Base-by-base conservation (phyloP, 768 basidiomycete genomes). In the Collybia mongolica region DNA sequence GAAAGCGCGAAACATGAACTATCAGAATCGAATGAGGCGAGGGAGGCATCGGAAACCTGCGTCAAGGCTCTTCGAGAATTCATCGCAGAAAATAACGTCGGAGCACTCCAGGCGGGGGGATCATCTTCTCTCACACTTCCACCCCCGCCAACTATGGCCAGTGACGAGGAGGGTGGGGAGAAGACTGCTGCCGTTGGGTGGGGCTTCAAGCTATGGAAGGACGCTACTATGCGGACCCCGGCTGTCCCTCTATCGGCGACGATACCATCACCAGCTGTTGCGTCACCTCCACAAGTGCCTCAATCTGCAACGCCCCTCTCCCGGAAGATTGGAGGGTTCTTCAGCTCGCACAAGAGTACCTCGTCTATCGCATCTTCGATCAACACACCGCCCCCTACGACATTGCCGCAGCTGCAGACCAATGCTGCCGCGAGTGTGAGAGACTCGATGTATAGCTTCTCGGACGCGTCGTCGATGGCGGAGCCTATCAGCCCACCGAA, bases 41-140 rank as follows among this genome's bases (percentile, higher is more conserved):
- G 84, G 42, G 85, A 92, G 61, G 95, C 95, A 3, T 90, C 88
- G 29, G 93, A 98, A 56, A 80, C 80, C 0, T 94, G 92, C 63
- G 83, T 90, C 55, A 83, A 81, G 48, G 90, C 88, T 0, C 72
- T 98, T 38, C 78, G 93, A 32, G 86, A 84, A 50, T 98, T 88
- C 62, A 91, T 92, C 55, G 81, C 80, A 18, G 83, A 90, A 55
- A 83, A 86, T 63, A 82, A 83, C 49, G 74, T 88, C 43, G 87
- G 87, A 7, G 67, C 59, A 22, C 28, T 47, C 15, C 55, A 58
- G 44, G 24, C 56, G 40, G 47, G 44, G 44, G 44, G 43, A 47
- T 20, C 61, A 41, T 54, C 60, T 36, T 56, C 65, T 18, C 56
- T 74, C 2, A 74, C 73, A 44, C 62, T 75, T 3, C 75, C 77